Evolutionary conservation across 2,329 filamentous ascomycete species (phyloP).

Genomic region (Macroventuria anomochaeta): DNA sequence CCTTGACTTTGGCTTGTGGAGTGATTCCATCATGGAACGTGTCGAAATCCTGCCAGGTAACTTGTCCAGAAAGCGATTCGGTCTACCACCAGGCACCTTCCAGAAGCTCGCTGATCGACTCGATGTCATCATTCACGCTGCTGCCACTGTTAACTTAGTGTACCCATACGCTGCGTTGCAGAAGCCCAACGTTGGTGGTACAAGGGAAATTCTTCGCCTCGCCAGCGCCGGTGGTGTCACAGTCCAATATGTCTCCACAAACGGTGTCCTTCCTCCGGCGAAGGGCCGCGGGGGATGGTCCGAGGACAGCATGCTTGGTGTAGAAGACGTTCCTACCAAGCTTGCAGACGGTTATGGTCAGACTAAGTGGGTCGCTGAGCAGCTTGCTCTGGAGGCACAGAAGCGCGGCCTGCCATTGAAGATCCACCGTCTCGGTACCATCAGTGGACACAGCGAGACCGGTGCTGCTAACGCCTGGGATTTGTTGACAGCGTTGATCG

Average conservation of each 20-base stretch:
- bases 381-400: slow-evolving; percentile 73
- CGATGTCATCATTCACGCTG: slow-evolving; percentile 78
- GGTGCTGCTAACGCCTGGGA: slow-evolving; percentile 82
- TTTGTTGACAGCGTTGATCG: slow-evolving; percentile 75
- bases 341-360: slow-evolving; percentile 77
- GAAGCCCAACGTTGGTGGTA: slow-evolving; percentile 79
- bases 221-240: slow-evolving; percentile 72
- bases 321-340: slow-evolving; percentile 72
- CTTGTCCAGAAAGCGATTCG: slow-evolving; percentile 70
- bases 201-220: slow-evolving; percentile 74
- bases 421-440: slow-evolving; percentile 76
- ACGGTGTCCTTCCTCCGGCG: slow-evolving; percentile 77
- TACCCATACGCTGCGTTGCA: slow-evolving; percentile 81
- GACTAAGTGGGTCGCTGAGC: slow-evolving; percentile 82
- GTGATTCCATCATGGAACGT: slow-evolving; percentile 77
- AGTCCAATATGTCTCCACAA: slow-evolving; percentile 80
- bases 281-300: slow-evolving; percentile 67
- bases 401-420: slow-evolving; percentile 72
- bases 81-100: slow-evolving; percentile 70
- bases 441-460: slow-evolving; percentile 76
- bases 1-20: slow-evolving; percentile 79
- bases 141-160: slow-evolving; percentile 74
- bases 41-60: slow-evolving; percentile 79
- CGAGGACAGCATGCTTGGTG: slow-evolving; percentile 70
- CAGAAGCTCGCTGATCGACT: slow-evolving; percentile 68